phyloP scores from a whole-genome alignment of 345 rosid genomes.

The Cardamine resedifolia region DNA sequence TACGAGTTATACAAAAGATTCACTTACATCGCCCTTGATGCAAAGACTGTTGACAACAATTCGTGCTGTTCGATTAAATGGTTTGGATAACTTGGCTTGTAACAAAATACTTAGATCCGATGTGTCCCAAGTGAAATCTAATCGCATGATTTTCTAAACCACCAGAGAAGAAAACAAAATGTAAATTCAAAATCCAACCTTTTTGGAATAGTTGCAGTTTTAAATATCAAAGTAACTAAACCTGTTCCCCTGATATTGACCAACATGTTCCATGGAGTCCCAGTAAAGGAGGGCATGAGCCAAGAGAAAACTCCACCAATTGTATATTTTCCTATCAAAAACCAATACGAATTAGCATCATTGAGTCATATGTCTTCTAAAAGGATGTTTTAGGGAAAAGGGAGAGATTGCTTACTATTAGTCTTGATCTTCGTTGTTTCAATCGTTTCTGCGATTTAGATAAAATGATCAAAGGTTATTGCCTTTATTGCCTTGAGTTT shows the following conservation, averaged over 20 bases:
- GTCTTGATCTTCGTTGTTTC: slow-evolving; percentile 62
- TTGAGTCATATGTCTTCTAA: not conserved
- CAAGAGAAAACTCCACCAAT: slow-evolving; percentile 80
- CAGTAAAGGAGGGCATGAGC: slow-evolving; percentile 70
- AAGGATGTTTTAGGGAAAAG: slow-evolving; percentile 1
- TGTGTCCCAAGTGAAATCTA: slow-evolving; percentile 90
- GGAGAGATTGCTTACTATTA: slow-evolving; percentile 61
- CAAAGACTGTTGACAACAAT: slow-evolving; percentile 88
- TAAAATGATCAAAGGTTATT: slow-evolving; percentile 13
- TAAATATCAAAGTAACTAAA: slow-evolving; percentile 32
- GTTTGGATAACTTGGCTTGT: slow-evolving; percentile 83
- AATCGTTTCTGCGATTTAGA: slow-evolving; percentile 71
- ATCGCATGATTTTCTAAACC: slow-evolving; percentile 66
- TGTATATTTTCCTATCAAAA: slow-evolving; percentile 72
- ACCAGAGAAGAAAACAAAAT: not conserved
- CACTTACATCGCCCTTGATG: slow-evolving; percentile 91
- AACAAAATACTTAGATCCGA: slow-evolving; percentile 79
- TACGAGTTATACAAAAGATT: not conserved
- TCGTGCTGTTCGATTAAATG: slow-evolving; percentile 81
- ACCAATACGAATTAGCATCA: slow-evolving; percentile 18
- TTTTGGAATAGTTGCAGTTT: not conserved
- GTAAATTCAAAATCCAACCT: slow-evolving; percentile 2
- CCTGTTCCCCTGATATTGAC: slow-evolving; percentile 88
- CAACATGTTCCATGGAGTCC: slow-evolving; percentile 84
- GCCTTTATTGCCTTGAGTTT: not conserved